phyloP scores from a whole-genome alignment of 2,329 filamentous ascomycete genomes.

The Pseudocercospora fuligena region DNA sequence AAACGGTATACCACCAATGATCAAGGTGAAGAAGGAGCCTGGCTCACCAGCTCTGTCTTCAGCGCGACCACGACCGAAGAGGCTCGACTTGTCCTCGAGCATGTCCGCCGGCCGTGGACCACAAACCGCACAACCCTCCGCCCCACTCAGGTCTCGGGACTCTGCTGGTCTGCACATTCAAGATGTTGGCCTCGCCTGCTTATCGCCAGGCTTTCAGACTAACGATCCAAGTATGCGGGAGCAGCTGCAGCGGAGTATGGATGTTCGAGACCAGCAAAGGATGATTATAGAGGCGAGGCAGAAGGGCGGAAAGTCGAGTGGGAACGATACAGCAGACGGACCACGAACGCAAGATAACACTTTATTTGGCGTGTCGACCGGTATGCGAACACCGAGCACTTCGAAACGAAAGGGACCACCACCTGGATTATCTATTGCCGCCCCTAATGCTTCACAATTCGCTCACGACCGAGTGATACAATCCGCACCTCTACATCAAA shows the following conservation, averaged over 20 bases:
- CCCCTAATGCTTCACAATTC: slow-evolving; percentile 89
- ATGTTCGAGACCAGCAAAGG: slow-evolving; percentile 89
- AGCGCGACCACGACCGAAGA: slow-evolving; percentile 74
- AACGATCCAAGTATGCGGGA: slow-evolving; percentile 97
- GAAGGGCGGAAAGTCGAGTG: slow-evolving; percentile 71
- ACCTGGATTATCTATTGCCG: slow-evolving; percentile 90
- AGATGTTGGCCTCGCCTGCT: slow-evolving; percentile 89
- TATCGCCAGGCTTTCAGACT: slow-evolving; percentile 94
- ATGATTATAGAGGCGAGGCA: slow-evolving; percentile 94
- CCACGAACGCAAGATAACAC: slow-evolving; percentile 45
- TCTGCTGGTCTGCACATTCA: slow-evolving; percentile 76
- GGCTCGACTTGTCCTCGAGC: slow-evolving; percentile 72
- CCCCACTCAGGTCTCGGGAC: slow-evolving; percentile 75
- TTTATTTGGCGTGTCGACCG: slow-evolving; percentile 48
- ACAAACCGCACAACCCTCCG: slow-evolving; percentile 63
- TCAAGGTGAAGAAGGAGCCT: slow-evolving; percentile 96
- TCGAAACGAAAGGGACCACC: slow-evolving; percentile 77
- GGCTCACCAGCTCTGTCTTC: slow-evolving; percentile 78
- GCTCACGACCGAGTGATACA: slow-evolving; percentile 94
- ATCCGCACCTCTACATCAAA: slow-evolving; percentile 91
- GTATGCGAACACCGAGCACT: slow-evolving; percentile 72
- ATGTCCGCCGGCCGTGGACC: slow-evolving; percentile 48
- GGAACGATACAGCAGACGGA: slow-evolving; percentile 38
- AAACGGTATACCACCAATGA: slow-evolving; percentile 68
- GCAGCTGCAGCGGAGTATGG: slow-evolving; percentile 90